Evolutionary conservation across 305 asterid species (phyloP), one percentile per base, ranked within the genome.

Genomic region (Salvia sclarea): DNA sequence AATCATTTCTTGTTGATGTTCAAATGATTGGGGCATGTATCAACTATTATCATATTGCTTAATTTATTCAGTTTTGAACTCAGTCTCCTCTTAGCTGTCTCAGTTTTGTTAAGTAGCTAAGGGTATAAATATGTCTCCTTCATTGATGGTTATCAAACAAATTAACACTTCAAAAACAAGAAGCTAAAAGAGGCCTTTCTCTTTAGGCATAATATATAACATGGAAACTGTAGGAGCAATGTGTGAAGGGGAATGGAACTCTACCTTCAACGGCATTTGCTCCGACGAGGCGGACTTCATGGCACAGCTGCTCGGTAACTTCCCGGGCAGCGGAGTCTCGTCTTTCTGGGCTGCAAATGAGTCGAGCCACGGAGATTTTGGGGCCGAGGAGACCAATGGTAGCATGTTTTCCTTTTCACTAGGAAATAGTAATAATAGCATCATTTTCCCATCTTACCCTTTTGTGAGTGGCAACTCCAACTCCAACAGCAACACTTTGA

Each of bases 251-350:
- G 81, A 77, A 60, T 85, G 88, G 91, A 77, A 60, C 79, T 61
- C 80, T 60, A 50, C 76, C 56, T 82, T 74, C 71, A 68, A 52
- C 41, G 86, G 82, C 58, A 60, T 76, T 68, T 78, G 77, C 66
- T 61, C 79, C 0, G 88, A 83, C 30, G 91, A 85, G 38, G 85
- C 84, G 20, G 88, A 83, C 61, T 87, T 87, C 85, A 83, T 84
- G 91, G 79, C 85, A 4, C 87, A 81, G 45, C 64, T 87, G 75
- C 79, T 87, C 10, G 83, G 79, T 14, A 82, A 59, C 62, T 74
- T 76, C 49, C 94, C 90, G 31, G 72, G 48, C 40, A 83, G 79
- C 38, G 20, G 47, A 3, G 33, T 38, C 4, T 33, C 38, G 0
- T 33, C 44, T 11, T 75, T 62, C 12, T 78, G 78, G 79, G 71